Evolutionary conservation across 257 asterid species (phyloP).

Genomic region (Fraxinus anomala): DNA sequence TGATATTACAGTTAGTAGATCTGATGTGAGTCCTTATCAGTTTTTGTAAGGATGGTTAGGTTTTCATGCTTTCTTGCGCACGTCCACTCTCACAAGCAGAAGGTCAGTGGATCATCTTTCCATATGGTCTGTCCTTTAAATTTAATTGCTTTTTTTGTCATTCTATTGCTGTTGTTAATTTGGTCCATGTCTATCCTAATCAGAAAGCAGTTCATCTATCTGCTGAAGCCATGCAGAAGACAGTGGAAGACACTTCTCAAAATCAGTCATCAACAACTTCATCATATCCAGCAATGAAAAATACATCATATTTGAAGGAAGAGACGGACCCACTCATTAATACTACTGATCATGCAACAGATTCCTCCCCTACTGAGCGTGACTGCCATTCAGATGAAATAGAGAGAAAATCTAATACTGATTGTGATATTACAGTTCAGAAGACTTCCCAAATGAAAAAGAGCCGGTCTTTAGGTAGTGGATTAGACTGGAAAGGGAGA

Average conservation of each 20-base stretch:
- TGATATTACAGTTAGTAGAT: slow-evolving; percentile 31
- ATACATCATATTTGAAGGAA: slow-evolving; percentile 34
- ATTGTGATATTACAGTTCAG: slow-evolving; percentile 34
- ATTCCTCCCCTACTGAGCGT: slow-evolving; percentile 50
- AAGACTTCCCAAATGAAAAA: slow-evolving; percentile 47
- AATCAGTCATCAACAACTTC: slow-evolving; percentile 32
- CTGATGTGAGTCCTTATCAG: slow-evolving; percentile 49
- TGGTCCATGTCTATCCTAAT: slow-evolving; percentile 29
- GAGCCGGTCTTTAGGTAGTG: slow-evolving; percentile 68
- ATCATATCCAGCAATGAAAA: slow-evolving; percentile 33
- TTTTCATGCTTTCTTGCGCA: slow-evolving; percentile 90
- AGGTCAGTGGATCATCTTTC: slow-evolving; percentile 54
- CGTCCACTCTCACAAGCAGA: slow-evolving; percentile 61
- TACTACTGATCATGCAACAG: slow-evolving; percentile 40
- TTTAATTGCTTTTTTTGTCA: background rate
- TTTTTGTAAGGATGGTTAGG: slow-evolving; percentile 62
- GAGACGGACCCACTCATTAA: slow-evolving; percentile 33
- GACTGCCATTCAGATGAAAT: slow-evolving; percentile 63
- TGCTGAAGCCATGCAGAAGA: slow-evolving; percentile 64
- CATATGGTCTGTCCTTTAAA: slow-evolving; percentile 8
- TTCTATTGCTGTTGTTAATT: slow-evolving; percentile 9
- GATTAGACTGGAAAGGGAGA: slow-evolving; percentile 61
- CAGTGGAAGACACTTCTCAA: slow-evolving; percentile 54
- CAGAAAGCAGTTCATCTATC: slow-evolving; percentile 64
- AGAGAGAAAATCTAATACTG: slow-evolving; percentile 49